A percentile compares a stretch with the other conserved stretches of the same genome.
phyloP scores from a whole-genome alignment of 768 basidiomycete species.

The Mycena sanguinolenta region DNA sequence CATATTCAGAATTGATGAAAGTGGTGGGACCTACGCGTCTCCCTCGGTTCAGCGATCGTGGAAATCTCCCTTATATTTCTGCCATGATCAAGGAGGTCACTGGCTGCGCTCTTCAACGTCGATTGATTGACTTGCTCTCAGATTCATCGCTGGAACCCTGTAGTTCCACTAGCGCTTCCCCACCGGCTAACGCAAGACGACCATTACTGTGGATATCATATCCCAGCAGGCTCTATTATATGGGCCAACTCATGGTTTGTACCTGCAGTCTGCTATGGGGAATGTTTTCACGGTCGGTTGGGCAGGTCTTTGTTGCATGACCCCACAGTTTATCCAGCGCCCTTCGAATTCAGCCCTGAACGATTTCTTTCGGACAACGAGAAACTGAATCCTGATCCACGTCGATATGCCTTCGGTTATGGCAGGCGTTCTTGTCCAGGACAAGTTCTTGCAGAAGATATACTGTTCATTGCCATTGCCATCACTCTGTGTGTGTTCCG shows the following conservation, averaged over 20 bases:
- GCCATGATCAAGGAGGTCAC: constrained; percentile 37
- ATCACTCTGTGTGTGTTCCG: too few species aligned
- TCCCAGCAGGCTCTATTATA: constrained; percentile 24
- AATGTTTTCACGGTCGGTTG: too few species aligned
- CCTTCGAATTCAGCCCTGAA: constrained; percentile 4
- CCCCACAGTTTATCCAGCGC: neutral
- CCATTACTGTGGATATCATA: constrained; percentile 31
- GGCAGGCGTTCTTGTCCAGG: too few species aligned
- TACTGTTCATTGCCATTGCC: too few species aligned
- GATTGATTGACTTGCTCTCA: neutral
- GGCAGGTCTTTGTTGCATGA: constrained; percentile 6
- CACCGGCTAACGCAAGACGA: constrained; percentile 33
- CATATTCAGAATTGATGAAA: constrained; percentile 43
- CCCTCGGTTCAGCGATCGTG: constrained; percentile 43
- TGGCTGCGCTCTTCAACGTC: neutral
- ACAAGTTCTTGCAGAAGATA: too few species aligned
- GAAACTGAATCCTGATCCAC: constrained; percentile 9
- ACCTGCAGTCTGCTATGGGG: neutral
- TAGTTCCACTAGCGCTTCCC: constrained; percentile 32
- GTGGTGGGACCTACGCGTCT: constrained; percentile 45
- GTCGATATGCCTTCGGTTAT: neutral
- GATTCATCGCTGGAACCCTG: constrained; percentile 36
- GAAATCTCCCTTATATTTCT: constrained; percentile 38
- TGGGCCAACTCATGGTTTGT: constrained; percentile 21
- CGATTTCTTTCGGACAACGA: neutral